Conservation (phyloP, 495 filamentous ascomycete species). For the Pseudevernia furfuracea region DNA sequence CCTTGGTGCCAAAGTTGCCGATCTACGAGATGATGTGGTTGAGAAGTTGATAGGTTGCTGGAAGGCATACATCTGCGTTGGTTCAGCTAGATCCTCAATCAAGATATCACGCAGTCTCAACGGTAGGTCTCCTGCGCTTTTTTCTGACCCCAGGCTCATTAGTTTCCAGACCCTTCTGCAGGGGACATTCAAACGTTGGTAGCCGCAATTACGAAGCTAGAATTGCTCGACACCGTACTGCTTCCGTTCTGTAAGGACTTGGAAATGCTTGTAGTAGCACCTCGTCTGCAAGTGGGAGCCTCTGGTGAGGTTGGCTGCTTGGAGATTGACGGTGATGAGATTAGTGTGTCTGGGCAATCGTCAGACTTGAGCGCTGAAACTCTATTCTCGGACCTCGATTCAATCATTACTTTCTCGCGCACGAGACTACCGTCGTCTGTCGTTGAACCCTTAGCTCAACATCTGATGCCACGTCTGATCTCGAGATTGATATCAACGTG, state of each 20-base stretch:
- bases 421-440: slow-evolving; percentile 57
- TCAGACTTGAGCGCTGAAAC: slow-evolving; percentile 22
- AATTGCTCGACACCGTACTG: slow-evolving; percentile 26
- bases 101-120: not conserved
- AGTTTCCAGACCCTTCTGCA: slow-evolving; percentile 10
- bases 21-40: slow-evolving; percentile 29
- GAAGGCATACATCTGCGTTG: slow-evolving; percentile 32
- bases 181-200: slow-evolving; percentile 25
- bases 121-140: slow-evolving; percentile 1
- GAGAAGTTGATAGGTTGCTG: slow-evolving; percentile 32
- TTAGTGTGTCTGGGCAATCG: slow-evolving; percentile 20
- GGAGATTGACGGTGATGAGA: slow-evolving; percentile 25
- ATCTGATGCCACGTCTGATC: slow-evolving; percentile 59
- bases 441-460: slow-evolving; percentile 51
- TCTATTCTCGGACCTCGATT: slow-evolving; percentile 52
- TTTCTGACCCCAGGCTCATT: slow-evolving; percentile 14
- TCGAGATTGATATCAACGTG: slow-evolving; percentile 60
- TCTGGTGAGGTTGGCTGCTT: slow-evolving; percentile 25
- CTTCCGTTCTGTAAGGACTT: slow-evolving; percentile 26
- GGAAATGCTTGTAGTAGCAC: slow-evolving; percentile 28
- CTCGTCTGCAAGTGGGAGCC: slow-evolving; percentile 25
- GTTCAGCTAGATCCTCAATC: slow-evolving; percentile 18
- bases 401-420: slow-evolving; percentile 57
- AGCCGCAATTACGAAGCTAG: slow-evolving; percentile 28
- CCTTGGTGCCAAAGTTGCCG: slow-evolving; percentile 26